These are phyloP conservation scores for Pseudogymnoascus sp. DNA, from an alignment of 2,329 filamentous ascomycete genomes.

Conservation along the genomic window DNA sequence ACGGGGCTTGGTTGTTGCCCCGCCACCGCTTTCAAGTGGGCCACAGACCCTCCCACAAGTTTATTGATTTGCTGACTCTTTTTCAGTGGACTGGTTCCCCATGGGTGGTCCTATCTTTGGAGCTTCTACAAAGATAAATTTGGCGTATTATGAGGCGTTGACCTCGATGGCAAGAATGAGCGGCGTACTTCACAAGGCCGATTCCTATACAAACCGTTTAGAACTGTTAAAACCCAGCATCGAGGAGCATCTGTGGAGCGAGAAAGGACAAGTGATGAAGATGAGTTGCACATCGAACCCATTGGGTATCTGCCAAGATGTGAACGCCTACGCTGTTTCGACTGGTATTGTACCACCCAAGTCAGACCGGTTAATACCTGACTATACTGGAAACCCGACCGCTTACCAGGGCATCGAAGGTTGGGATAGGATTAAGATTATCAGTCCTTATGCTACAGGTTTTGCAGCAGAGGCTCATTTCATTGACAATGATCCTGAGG, in stretches of 20 bases:
- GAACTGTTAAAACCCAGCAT: conserved; percentile 15
- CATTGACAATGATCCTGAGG: conserved; percentile 6
- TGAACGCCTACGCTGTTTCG: conserved; percentile 17
- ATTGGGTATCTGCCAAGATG: conserved; percentile 17
- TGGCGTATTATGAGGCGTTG: conserved; percentile 19
- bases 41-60: neutral
- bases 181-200: neutral
- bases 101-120: conserved; percentile 18
- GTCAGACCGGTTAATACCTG: conserved; percentile 8
- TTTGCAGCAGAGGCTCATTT: conserved; percentile 18
- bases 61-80: conserved; percentile 4
- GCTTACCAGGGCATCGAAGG: conserved; percentile 15
- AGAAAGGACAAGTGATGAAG: conserved; percentile 13
- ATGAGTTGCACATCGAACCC: conserved; percentile 14
- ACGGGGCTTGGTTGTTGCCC: conserved; percentile 17
- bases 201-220: conserved; percentile 11
- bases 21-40: conserved; percentile 17
- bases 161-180: conserved; percentile 18
- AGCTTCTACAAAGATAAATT: conserved; percentile 19
- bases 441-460: conserved; percentile 19
- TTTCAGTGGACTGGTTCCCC: conserved; percentile 18
- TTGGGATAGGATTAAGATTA: conserved; percentile 15
- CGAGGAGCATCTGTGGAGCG: conserved; percentile 15
- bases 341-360: conserved; percentile 13
- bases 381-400: conserved; percentile 10